phyloP scores from a whole-genome alignment of 2,329 filamentous ascomycete species.

The Samsoniella hepiali region DNA sequence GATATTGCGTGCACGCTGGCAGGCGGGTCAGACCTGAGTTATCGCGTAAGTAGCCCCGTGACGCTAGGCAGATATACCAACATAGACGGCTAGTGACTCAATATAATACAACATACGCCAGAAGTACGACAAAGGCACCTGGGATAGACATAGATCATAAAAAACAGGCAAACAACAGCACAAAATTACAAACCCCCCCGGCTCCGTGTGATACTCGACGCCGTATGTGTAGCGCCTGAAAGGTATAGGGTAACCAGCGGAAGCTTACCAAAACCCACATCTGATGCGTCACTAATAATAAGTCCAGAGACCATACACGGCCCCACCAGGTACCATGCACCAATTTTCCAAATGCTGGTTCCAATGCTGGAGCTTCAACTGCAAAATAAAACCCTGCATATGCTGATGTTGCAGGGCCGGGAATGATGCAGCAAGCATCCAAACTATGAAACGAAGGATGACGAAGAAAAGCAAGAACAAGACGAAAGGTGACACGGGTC shows the following conservation, averaged over 20 bases:
- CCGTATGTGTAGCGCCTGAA: too few species aligned
- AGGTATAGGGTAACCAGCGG: background rate
- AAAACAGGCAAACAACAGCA: too few species aligned
- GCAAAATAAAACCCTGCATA: too few species aligned
- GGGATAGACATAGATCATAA: too few species aligned
- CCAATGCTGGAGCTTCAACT: background rate
- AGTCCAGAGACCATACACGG: too few species aligned
- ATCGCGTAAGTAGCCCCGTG: background rate
- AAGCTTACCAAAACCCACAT: background rate
- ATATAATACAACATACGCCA: background rate
- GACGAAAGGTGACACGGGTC: background rate
- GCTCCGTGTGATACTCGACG: too few species aligned
- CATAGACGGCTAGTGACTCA: background rate
- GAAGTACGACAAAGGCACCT: background rate
- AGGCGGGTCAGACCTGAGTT: background rate
- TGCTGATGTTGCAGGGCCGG: background rate
- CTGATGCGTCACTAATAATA: background rate
- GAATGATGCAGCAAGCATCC: background rate
- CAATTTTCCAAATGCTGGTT: background rate
- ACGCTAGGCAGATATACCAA: background rate
- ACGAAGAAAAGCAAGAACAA: background rate
- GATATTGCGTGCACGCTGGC: background rate
- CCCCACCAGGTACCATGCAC: too few species aligned
- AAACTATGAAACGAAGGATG: background rate
- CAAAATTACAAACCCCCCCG: too few species aligned